phyloP scores from a whole-genome alignment of 352 stramenopile species.

The Pythium oligandrum region DNA sequence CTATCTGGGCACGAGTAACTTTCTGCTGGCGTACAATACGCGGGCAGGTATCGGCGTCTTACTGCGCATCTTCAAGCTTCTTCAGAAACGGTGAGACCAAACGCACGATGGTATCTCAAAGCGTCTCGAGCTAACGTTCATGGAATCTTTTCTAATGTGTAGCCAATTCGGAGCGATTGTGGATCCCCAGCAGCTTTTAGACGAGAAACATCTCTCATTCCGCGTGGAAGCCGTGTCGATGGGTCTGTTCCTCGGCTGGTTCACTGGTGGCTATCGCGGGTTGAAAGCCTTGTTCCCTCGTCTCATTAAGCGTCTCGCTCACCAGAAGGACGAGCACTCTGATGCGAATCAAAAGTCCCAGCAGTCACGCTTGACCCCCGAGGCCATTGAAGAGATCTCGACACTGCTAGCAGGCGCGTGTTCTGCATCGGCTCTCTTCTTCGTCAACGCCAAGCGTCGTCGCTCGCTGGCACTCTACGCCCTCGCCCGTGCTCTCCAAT shows the following conservation, averaged over 20 bases:
- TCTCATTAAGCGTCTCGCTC: slow-evolving; percentile 27
- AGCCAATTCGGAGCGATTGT: slow-evolving; percentile 46
- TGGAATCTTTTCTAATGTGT: background rate
- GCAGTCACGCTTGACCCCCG: background rate
- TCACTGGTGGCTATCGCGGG: slow-evolving; percentile 72
- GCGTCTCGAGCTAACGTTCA: too few species aligned
- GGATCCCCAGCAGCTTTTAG: slow-evolving; percentile 59
- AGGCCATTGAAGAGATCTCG: slow-evolving; percentile 35
- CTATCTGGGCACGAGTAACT: slow-evolving; percentile 75
- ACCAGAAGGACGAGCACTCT: slow-evolving; percentile 3
- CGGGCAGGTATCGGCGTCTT: slow-evolving; percentile 73
- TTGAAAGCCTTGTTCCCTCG: slow-evolving; percentile 50
- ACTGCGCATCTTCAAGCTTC: slow-evolving; percentile 61
- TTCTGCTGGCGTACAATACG: slow-evolving; percentile 85
- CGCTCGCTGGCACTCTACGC: slow-evolving; percentile 81
- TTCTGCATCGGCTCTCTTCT: slow-evolving; percentile 53
- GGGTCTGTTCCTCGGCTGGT: slow-evolving; percentile 83
- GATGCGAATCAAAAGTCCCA: background rate
- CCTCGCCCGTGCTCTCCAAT: slow-evolving; percentile 76
- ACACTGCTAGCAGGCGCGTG: slow-evolving; percentile 54
- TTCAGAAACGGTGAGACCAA: slow-evolving; percentile 35
- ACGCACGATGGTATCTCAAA: background rate
- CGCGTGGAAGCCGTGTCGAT: slow-evolving; percentile 81
- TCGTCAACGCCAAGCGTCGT: slow-evolving; percentile 60
- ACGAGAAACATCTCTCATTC: slow-evolving; percentile 74